A percentile compares a stretch with the other conserved stretches of the same genome.
These are phyloP conservation scores for Lentithecium fluviatile DNA, from an alignment of 495 filamentous ascomycete genomes.

Conservation along the genomic window DNA sequence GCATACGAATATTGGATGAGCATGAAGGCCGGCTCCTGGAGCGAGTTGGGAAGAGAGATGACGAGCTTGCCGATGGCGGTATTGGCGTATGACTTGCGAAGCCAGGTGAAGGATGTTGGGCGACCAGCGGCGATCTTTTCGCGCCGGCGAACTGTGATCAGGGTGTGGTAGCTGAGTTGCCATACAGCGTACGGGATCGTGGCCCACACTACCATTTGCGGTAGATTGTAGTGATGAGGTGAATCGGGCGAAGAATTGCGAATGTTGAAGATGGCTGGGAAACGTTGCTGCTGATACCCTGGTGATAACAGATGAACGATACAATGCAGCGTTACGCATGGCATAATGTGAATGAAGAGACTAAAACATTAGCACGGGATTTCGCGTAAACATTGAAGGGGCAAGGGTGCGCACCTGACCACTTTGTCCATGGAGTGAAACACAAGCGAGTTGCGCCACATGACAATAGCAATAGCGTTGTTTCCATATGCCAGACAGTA, in stretches of 20 bases:
- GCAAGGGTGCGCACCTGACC: constrained; percentile 58
- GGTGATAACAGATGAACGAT: constrained; percentile 77
- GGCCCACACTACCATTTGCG: constrained; percentile 89
- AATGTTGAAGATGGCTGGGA: constrained; percentile 83
- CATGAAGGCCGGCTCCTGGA: constrained; percentile 95
- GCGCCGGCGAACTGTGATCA: constrained; percentile 87
- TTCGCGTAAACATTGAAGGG: background rate
- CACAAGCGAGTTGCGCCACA: constrained; percentile 98
- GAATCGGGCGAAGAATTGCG: constrained; percentile 68
- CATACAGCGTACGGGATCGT: constrained; percentile 88
- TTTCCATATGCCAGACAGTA: constrained; percentile 94
- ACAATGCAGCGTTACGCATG: constrained; percentile 86
- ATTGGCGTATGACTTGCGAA: constrained; percentile 83
- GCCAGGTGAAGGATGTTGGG: constrained; percentile 96
- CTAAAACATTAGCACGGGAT: constrained; percentile 43
- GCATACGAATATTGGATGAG: constrained; percentile 91
- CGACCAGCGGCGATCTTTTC: constrained; percentile 95
- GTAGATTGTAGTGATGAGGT: constrained; percentile 72
- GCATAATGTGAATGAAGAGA: constrained; percentile 99
- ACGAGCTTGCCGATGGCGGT: constrained; percentile 85
- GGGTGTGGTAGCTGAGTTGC: constrained; percentile 87
- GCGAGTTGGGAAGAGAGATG: constrained; percentile 64
- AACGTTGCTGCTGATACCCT: constrained; percentile 63
- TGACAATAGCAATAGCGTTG: constrained; percentile 95
- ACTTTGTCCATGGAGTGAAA: constrained; percentile 98